phyloP scores from a whole-genome alignment of 208 protist species.

The Naegleria lovaniensis region DNA sequence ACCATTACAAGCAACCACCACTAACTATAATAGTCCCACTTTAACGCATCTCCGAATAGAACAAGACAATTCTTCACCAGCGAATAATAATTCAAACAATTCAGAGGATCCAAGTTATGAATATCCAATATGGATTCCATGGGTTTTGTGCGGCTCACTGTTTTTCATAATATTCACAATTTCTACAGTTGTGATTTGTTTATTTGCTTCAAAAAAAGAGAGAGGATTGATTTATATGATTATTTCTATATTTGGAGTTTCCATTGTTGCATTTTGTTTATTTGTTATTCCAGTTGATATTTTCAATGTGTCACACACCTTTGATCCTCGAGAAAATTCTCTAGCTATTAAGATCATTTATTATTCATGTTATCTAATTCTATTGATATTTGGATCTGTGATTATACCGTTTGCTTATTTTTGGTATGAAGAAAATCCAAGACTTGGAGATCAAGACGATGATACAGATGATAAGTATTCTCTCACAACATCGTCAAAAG shows the following conservation, averaged over 20 bases:
- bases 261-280: neutral
- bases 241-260: neutral
- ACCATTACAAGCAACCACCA: no score
- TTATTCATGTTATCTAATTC: conserved; percentile 2
- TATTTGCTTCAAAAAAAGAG: neutral
- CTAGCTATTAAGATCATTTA: neutral
- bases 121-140: neutral
- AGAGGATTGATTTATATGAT: neutral
- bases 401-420: conserved; percentile 31
- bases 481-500: neutral
- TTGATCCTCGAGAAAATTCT: neutral
- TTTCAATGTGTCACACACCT: conserved; percentile 13
- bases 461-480: neutral
- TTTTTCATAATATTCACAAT: neutral
- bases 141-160: neutral
- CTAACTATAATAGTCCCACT: no score
- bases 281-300: conserved; percentile 26
- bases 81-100: neutral
- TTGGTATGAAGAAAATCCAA: conserved; percentile 23
- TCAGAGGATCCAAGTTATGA: neutral
- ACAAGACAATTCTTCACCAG: neutral
- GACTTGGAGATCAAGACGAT: neutral
- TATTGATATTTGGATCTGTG: conserved; percentile 17
- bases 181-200: neutral
- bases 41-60: no score